phyloP scores from a whole-genome alignment of 1,284 basidiomycete genomes.

The Abortiporus biennis region DNA sequence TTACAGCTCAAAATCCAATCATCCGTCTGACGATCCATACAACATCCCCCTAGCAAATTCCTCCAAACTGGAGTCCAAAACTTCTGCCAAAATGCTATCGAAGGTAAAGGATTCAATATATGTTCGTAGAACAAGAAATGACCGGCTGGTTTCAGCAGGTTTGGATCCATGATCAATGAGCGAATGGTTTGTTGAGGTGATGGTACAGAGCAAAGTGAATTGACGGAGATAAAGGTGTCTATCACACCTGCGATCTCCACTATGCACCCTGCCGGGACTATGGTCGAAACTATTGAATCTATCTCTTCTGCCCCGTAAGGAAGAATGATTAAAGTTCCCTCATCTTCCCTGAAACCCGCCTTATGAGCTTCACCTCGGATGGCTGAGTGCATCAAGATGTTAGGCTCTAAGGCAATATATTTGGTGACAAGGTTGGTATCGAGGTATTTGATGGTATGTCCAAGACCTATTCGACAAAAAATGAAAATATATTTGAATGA shows the following conservation, averaged over 20 bases:
- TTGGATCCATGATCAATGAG: constrained; percentile 34
- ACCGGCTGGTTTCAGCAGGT: constrained; percentile 50
- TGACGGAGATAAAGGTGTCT: constrained; percentile 51
- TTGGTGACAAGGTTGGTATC: constrained; percentile 42
- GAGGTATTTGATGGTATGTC: constrained; percentile 55
- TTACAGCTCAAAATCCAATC: constrained; percentile 40
- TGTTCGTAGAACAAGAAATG: constrained; percentile 61
- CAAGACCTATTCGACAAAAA: constrained; percentile 52
- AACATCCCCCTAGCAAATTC: constrained; percentile 49
- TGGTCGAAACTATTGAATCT: constrained; percentile 33
- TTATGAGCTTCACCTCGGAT: constrained; percentile 40
- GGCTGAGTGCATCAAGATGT: constrained; percentile 49
- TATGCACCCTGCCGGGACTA: too few species aligned
- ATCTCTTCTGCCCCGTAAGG: constrained; percentile 52
- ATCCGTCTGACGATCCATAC: constrained; percentile 50
- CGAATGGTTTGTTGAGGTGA: constrained; percentile 36
- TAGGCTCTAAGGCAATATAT: constrained; percentile 67
- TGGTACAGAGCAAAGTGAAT: constrained; percentile 56
- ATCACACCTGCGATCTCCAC: constrained; percentile 31
- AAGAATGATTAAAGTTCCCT: constrained; percentile 37
- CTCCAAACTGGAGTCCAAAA: constrained; percentile 65
- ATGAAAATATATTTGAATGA: too few species aligned
- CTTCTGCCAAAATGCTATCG: constrained; percentile 57
- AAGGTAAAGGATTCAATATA: constrained; percentile 39
- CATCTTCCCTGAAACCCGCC: constrained; percentile 45